phyloP scores from a whole-genome alignment of 2,329 filamentous ascomycete genomes.

The Claviceps sp. region DNA sequence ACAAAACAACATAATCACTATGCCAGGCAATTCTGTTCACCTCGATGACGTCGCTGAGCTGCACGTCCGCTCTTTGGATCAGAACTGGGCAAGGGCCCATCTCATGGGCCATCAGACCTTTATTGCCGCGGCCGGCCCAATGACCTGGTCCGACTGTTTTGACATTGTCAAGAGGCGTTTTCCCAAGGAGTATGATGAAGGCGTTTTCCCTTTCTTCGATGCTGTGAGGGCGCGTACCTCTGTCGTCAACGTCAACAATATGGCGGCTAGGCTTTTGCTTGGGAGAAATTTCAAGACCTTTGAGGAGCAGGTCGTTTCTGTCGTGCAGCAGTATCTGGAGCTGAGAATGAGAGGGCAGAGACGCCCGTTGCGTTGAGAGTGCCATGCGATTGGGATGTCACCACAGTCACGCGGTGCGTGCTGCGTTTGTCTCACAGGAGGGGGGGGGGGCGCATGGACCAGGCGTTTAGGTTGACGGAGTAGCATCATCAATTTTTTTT shows the following conservation, averaged over 20 bases:
- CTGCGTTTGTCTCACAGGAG: too few relatives aligned
- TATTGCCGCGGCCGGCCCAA: slow-evolving; percentile 12
- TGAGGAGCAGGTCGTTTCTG: slow-evolving; percentile 16
- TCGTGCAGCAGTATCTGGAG: slow-evolving; percentile 15
- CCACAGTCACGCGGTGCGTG: too few relatives aligned
- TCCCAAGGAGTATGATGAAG: slow-evolving; percentile 7
- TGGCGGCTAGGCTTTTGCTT: slow-evolving; percentile 15
- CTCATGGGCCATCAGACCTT: slow-evolving; percentile 15
- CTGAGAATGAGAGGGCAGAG: slow-evolving; percentile 2
- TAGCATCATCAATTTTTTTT: too few relatives aligned
- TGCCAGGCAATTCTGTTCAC: slow-evolving; percentile 20
- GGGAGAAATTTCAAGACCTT: slow-evolving; percentile 14
- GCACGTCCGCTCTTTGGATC: slow-evolving; percentile 23
- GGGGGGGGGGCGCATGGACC: too few relatives aligned
- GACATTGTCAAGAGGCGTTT: slow-evolving; percentile 21
- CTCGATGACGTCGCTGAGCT: slow-evolving; percentile 25
- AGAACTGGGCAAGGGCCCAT: slow-evolving; percentile 1
- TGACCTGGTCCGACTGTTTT: slow-evolving; percentile 26
- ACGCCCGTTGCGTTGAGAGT: background rate
- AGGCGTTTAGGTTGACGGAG: too few relatives aligned
- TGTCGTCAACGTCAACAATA: background rate
- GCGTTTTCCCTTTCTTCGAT: slow-evolving; percentile 8
- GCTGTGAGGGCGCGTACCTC: slow-evolving; percentile 1
- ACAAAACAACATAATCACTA: slow-evolving; percentile 7
- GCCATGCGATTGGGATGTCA: too few relatives aligned